Base-by-base conservation (phyloP, 805 yeast genomes). In the Metschnikowia dekortorum region DNA sequence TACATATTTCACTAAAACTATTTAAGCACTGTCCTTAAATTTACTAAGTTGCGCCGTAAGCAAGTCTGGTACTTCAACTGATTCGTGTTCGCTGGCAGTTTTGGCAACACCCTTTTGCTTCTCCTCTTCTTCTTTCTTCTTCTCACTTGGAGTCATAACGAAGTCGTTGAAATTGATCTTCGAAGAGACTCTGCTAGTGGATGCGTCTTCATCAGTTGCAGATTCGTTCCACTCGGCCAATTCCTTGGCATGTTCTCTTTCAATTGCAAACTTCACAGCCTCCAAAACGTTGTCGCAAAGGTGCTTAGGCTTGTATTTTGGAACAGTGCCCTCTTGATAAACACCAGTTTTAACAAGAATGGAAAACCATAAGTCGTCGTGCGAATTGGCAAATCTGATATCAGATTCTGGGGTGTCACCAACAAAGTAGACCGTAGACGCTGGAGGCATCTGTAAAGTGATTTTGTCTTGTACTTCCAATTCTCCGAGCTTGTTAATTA, bases 351-450 rank as follows among this genome's bases (percentile, higher is more conserved):
- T 85, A 37, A 87, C 96, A 61, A 87, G 74, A 52, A 88, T 87
- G 29, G 95, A 87, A 68, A 78, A 83, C 96, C 96, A 87, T 31
- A 89, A 82, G 53, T 81, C 81, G 64, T 87, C 94, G 68, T 87
- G 92, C 16, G 90, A 83, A 71, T 87, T 87, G 48, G 95, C 95
- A 70, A 88, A 88, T 66, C 94, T 75, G 55, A 87, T 87, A 66
- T 87, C 96, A 6, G 91, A 84, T 69, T 87, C 95, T 16, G 96
- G 96, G 11, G 95, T 87, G 63, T 87, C 96, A 60, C 96, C 96
- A 46, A 87, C 94, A 69, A 87, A 88, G 66, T 87, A 87, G 13
- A 88, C 95, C 0, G 94, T 87, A 5, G 89, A 83, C 3, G 94
- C 89, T 4, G 91, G 91, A 6, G 94, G 94, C 56, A 87, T 70